These are phyloP conservation scores for Eucalyptus sideroxylon DNA, from an alignment of 345 rosid species.

Conservation along the genomic window DNA sequence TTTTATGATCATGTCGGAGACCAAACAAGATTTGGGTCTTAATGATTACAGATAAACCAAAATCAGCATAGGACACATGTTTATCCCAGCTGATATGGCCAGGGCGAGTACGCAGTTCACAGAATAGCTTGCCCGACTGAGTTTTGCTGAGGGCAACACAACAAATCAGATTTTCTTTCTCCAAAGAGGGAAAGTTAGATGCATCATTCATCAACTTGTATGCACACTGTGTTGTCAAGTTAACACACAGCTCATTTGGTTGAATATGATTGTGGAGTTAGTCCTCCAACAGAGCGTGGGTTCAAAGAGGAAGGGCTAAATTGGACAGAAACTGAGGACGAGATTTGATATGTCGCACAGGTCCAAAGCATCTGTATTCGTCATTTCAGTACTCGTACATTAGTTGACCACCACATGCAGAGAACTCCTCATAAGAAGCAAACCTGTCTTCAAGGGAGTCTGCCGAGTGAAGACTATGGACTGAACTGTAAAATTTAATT, in stretches of 20 bases:
- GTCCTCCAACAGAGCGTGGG: neutral
- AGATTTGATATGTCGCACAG: neutral
- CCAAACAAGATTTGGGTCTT: neutral
- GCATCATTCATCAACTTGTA: neutral
- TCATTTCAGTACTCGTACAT: neutral
- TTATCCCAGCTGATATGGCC: neutral
- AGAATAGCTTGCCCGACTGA: neutral
- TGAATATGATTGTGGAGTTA: neutral
- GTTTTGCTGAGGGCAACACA: neutral
- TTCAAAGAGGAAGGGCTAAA: neutral
- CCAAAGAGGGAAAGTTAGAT: neutral
- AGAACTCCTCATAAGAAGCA: neutral
- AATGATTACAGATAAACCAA: neutral
- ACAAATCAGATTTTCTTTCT: neutral
- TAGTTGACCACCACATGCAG: neutral
- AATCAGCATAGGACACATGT: neutral
- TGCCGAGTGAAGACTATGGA: neutral
- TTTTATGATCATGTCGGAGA: neutral
- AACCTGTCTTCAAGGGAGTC: neutral
- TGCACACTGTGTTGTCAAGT: neutral
- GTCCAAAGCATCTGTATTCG: neutral
- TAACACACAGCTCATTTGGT: neutral
- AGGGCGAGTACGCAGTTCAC: neutral
- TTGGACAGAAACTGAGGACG: neutral
- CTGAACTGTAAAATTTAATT: neutral